Base-by-base conservation (phyloP, 1,139 yeast genomes). In the Torulaspora globosa region DNA sequence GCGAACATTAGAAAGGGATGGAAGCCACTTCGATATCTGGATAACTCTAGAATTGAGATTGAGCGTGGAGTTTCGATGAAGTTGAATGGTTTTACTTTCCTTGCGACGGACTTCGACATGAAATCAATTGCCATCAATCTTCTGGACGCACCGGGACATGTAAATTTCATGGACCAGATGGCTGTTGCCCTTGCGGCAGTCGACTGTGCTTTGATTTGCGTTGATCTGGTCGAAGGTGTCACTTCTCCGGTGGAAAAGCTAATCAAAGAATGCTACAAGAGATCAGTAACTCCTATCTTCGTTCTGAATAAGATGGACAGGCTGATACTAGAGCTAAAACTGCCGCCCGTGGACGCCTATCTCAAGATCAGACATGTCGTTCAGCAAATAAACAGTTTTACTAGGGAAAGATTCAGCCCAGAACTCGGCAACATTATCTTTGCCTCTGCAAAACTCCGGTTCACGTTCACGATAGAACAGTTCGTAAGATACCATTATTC, bases 141-240 rank as follows among this genome's bases (percentile, higher is more conserved):
- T 2, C 53, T 88, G 1, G 98, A 94, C 58, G 74, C 96, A 0
- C 99, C 99, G 0, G 99, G 99, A 0, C 97, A 92, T 66, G 76
- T 78, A 1, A 83, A 88, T 58, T 92, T 92, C 60, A 67, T 74
- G 27, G 96, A 87, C 59, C 97, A 92, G 57, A 70, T 79, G 2
- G 72, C 79, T 0, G 74, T 79, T 0, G 76, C 84, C 0, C 63
- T 82, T 16, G 65, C 78, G 26, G 71, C 80, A 1, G 76, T 76
- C 0, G 97, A 92, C 53, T 80, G 84, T 2, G 78, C 77, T 0
- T 69, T 83, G 0, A 65, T 90, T 1, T 84, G 88, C 1, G 70
- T 92, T n/a, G 98, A 94, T 65, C 83, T 76, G 1, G 82, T 88
- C 1, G 96, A 90, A 61, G 97, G 97, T 0, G 61, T 88, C 10